These are phyloP conservation scores for Basidiobolus meristosporus DNA, from an alignment of 371 early-diverging fungal species.

Conservation along the genomic window DNA sequence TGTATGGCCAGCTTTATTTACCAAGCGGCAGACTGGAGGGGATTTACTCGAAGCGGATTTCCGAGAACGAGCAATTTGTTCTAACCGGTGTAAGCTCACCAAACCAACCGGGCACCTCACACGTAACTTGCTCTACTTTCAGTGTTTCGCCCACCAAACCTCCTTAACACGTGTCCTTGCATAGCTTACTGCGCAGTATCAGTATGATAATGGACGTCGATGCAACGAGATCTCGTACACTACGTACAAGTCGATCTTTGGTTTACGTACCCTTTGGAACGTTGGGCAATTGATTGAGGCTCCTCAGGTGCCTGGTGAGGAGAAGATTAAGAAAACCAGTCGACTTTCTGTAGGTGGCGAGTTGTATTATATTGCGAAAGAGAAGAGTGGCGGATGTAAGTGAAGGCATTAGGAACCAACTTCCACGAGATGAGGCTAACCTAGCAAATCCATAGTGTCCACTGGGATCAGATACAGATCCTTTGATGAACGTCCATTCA, in stretches of 20 bases:
- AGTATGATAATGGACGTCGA: constrained; percentile 50
- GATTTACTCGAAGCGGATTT: constrained; percentile 39
- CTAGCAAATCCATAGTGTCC: constrained; percentile 22
- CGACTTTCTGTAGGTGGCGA: constrained; percentile 40
- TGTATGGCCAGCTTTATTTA: constrained; percentile 56
- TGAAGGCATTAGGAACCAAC: neutral
- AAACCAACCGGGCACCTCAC: constrained; percentile 18
- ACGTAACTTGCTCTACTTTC: constrained; percentile 15
- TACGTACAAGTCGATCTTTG: constrained; percentile 56
- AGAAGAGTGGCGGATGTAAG: constrained; percentile 76
- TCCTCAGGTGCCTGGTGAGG: neutral
- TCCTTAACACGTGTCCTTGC: constrained; percentile 1
- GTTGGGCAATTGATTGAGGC: constrained; percentile 6
- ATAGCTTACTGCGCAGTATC: constrained; percentile 48
- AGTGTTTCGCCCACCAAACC: neutral
- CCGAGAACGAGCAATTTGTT: constrained; percentile 32
- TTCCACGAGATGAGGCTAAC: neutral
- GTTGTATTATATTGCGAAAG: constrained; percentile 62
- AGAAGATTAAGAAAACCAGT: constrained; percentile 2
- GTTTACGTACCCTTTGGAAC: constrained; percentile 49
- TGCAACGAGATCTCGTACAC: constrained; percentile 58
- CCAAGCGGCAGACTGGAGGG: constrained; percentile 61
- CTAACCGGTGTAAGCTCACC: constrained; percentile 51
- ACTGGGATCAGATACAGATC: constrained; percentile 49
- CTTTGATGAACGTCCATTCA: constrained; percentile 25